A percentile compares a stretch with the other conserved stretches of the same genome.
phyloP scores from a whole-genome alignment of 371 early-diverging fungal species.

The Mucor circinelloides region DNA sequence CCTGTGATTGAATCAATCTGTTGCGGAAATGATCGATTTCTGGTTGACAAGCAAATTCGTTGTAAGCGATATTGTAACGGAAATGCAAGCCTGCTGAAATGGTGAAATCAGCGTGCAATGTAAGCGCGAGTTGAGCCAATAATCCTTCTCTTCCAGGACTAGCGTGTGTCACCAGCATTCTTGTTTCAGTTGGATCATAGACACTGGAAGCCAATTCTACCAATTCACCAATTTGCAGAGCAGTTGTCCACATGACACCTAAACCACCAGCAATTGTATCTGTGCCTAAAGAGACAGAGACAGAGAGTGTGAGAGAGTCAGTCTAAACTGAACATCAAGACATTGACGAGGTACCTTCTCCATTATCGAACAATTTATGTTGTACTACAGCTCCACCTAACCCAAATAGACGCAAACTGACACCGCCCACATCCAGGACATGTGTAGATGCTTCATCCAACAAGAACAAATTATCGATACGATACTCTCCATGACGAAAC shows the following conservation, averaged over 20 bases:
- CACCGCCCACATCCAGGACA: slow-evolving; percentile 62
- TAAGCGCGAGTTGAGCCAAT: slow-evolving; percentile 64
- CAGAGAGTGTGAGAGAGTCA: background rate
- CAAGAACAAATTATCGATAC: slow-evolving; percentile 56
- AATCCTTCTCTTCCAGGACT: slow-evolving; percentile 69
- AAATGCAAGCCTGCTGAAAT: slow-evolving; percentile 71
- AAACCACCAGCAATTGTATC: slow-evolving; percentile 71
- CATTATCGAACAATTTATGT: slow-evolving; percentile 72
- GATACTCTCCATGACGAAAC: slow-evolving; percentile 56
- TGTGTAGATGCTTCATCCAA: slow-evolving; percentile 62
- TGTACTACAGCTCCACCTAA: slow-evolving; percentile 69
- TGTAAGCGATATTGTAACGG: slow-evolving; percentile 71
- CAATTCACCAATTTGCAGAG: slow-evolving; percentile 68
- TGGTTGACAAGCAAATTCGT: slow-evolving; percentile 66
- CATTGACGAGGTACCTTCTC: slow-evolving; percentile 53
- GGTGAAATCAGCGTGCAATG: slow-evolving; percentile 66
- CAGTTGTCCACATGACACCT: slow-evolving; percentile 74
- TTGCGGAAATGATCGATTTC: slow-evolving; percentile 65
- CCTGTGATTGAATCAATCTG: slow-evolving; percentile 58
- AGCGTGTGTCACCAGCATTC: slow-evolving; percentile 64
- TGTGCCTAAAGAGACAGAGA: slow-evolving; percentile 32
- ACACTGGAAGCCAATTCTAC: slow-evolving; percentile 59
- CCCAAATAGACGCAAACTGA: slow-evolving; percentile 65
- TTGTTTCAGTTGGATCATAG: slow-evolving; percentile 60
- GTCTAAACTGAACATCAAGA: too few relatives aligned